These are phyloP conservation scores for Francoa sonchifolia DNA, from an alignment of 441 rosid genomes.

Conservation along the genomic window DNA sequence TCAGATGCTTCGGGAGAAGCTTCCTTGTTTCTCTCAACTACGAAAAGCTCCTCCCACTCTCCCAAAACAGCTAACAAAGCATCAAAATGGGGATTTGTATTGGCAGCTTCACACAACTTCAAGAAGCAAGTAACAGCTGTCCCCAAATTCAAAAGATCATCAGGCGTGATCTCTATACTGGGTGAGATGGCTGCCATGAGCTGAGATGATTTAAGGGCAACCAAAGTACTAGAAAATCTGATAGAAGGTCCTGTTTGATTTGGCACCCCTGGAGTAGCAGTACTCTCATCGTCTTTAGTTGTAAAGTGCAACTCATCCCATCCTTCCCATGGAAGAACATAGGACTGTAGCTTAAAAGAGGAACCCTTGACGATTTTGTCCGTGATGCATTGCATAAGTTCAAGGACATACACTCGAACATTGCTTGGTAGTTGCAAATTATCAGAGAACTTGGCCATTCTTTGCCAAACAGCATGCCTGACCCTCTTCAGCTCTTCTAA, in stretches of 20 bases:
- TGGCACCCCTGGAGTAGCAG: conserved; percentile 23
- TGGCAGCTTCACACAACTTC: conserved; percentile 48
- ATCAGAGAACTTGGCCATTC: conserved; percentile 57
- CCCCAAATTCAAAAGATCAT: conserved; percentile 47
- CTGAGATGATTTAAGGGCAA: conserved; percentile 86
- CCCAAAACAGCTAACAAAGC: conserved; percentile 61
- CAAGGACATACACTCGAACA: conserved; percentile 68
- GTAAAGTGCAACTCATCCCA: conserved; percentile 50
- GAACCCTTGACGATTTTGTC: conserved; percentile 51
- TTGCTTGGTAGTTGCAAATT: conserved; percentile 67
- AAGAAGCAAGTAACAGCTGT: conserved; percentile 61
- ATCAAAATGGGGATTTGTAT: conserved; percentile 34
- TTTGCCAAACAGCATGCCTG: conserved; percentile 70
- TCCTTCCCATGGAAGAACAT: conserved; percentile 73
- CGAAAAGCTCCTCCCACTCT: conserved; percentile 89
- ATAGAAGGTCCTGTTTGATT: conserved; percentile 46
- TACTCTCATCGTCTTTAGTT: conserved; percentile 29
- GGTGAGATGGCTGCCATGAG: conserved; percentile 54
- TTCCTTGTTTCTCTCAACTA: conserved; percentile 28
- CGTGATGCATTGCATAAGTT: conserved; percentile 70
- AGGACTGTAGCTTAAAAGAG: conserved; percentile 41
- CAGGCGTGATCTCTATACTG: conserved; percentile 54
- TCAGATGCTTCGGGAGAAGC: conserved; percentile 30
- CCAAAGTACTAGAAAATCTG: conserved; percentile 68
- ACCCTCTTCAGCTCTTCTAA: conserved; percentile 55